Base-by-base conservation (phyloP, 2,329 filamentous ascomycete species). In the Emergomyces orientalis region DNA sequence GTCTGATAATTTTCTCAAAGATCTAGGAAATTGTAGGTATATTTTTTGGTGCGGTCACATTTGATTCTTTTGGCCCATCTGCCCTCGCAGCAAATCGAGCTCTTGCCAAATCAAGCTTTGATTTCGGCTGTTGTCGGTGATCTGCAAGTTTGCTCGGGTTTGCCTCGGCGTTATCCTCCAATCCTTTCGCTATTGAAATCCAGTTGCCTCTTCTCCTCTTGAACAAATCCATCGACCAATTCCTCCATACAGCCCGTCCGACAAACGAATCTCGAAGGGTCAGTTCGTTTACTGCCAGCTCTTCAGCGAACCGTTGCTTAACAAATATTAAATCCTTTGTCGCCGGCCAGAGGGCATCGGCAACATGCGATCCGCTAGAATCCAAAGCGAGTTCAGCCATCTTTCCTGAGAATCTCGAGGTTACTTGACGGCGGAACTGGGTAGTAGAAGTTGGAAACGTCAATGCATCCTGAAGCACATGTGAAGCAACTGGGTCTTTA, bases 181-280 rank as follows among this genome's bases (percentile, higher is more conserved):
- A 22, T 60, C 82, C 83, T 57, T 86, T 86, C 13, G 82, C 83
- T 67, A 84, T 81, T 63, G 78, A 79, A 63, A 86, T 79, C 88
- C 88, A 90, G 62, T 88, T 86, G 6, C 77, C 78, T 49, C 84
- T 77, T 60, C 81, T 77, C 34, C 86, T 78, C 70, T 86, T 87
- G 74, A 87, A 90, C 6, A 88, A 74, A 73, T 90, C 88, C 83
- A 90, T 87, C 43, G 80, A 82, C 87, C 88, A 90, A 70, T 89
- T 90, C 66, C 85, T 81, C 86, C 87, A 89, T 13, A 90, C 86
- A 2, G 84, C 85, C 41, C 87, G 78, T 1, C 88, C 88, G 27
- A 85, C 80, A 43, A 81, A 83, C 1, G 83, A 86, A 63, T 88
- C 85, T n/a, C 87, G 81, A 22, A 90, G 73, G 0, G 76, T 69